These are phyloP conservation scores for Tylopilus balloui DNA, from an alignment of 768 basidiomycete genomes.

Conservation along the genomic window DNA sequence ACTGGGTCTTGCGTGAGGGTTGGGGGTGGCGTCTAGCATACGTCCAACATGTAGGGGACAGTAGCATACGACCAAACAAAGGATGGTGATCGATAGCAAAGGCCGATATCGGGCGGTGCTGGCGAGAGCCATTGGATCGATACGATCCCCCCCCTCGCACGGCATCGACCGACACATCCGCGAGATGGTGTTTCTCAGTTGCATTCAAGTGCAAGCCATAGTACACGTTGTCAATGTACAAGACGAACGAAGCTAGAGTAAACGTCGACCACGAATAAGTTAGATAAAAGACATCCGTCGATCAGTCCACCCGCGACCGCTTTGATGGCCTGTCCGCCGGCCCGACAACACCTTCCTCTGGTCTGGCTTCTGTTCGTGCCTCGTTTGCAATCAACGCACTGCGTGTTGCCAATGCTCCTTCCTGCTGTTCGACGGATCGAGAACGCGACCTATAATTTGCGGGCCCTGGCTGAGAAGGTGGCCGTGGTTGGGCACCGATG, in stretches of 20 bases:
- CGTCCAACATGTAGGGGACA: not conserved
- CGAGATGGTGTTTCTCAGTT: not conserved
- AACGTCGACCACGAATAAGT: slow-evolving; percentile 16
- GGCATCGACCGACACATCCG: too few species aligned
- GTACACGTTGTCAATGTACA: slow-evolving; percentile 12
- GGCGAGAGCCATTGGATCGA: too few species aligned
- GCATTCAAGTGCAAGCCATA: not conserved
- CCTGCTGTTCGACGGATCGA: slow-evolving; percentile 29
- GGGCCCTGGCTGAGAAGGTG: slow-evolving; percentile 15
- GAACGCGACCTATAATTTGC: slow-evolving; percentile 20
- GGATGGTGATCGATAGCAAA: not conserved
- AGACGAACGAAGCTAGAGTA: slow-evolving; percentile 10
- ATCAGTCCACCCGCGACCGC: slow-evolving; percentile 32
- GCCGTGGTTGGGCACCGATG: slow-evolving; percentile 9
- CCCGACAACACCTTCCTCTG: slow-evolving; percentile 17
- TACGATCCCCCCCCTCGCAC: too few species aligned
- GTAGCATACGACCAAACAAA: not conserved
- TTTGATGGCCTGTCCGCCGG: slow-evolving; percentile 28
- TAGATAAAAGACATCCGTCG: slow-evolving; percentile 1
- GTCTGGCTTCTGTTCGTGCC: slow-evolving; percentile 18
- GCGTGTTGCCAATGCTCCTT: slow-evolving; percentile 10
- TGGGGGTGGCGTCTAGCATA: not conserved
- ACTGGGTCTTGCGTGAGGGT: slow-evolving; percentile 44
- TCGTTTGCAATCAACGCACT: slow-evolving; percentile 9
- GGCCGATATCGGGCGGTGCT: too few species aligned